Conservation (phyloP, 345 rosid species). For the Citrus medica region DNA sequence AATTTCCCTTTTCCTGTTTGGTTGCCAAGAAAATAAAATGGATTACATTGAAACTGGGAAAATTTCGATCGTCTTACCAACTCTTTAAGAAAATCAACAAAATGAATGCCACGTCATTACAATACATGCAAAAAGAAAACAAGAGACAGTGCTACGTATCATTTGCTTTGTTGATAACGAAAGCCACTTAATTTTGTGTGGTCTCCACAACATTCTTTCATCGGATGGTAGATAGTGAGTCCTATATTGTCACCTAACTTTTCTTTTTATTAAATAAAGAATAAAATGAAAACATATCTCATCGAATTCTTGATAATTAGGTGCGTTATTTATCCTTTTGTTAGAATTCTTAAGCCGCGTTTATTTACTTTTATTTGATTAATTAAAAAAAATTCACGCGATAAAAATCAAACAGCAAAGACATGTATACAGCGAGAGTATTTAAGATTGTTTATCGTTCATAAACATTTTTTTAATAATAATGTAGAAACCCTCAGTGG, state of each 20-base stretch:
- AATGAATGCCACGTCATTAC: too few species aligned
- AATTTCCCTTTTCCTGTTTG: slow-evolving; percentile 4
- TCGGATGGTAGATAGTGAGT: neutral
- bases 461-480: too few species aligned
- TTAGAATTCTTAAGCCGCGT: neutral
- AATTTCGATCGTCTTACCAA: neutral
- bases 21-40: slow-evolving; percentile 16
- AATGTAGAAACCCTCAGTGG: neutral
- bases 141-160: neutral
- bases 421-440: neutral
- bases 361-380: too few species aligned
- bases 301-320: too few species aligned
- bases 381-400: too few species aligned
- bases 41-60: neutral
- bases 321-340: too few species aligned
- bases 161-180: neutral
- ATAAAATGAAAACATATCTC: too few species aligned
- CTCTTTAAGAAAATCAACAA: neutral
- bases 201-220: neutral
- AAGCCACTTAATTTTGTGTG: neutral
- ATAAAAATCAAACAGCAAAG: neutral
- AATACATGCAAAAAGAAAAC: neutral
- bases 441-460: too few species aligned
- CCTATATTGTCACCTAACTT: neutral
- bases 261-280: too few species aligned